phyloP scores from a whole-genome alignment of 2,329 filamentous ascomycete genomes.

The Fusarium sp. region DNA sequence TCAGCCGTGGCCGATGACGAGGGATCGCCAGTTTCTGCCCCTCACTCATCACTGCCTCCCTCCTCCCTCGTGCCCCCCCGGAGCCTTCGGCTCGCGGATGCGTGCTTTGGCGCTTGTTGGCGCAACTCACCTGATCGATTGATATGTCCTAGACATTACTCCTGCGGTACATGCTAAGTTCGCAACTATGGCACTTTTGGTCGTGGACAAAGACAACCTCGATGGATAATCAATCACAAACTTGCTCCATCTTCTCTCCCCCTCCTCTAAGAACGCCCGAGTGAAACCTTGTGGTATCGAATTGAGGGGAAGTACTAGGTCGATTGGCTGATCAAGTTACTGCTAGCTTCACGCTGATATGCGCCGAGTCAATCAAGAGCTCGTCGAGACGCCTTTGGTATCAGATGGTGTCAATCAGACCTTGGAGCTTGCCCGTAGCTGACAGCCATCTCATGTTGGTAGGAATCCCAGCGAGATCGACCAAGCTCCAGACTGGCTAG shows the following conservation, averaged over 20 bases:
- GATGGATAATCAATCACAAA: constrained; percentile 27
- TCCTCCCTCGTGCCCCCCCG: constrained; percentile 29
- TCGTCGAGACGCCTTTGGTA: constrained; percentile 33
- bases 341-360: constrained; percentile 25
- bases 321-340: constrained; percentile 33
- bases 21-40: constrained; percentile 44
- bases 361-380: constrained; percentile 24
- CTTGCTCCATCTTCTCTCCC: background rate
- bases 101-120: constrained; percentile 43
- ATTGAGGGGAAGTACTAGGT: constrained; percentile 44
- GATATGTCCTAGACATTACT: constrained; percentile 23
- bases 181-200: constrained; percentile 8
- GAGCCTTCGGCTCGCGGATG: constrained; percentile 47
- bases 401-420: constrained; percentile 37
- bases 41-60: constrained; percentile 15
- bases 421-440: constrained; percentile 13
- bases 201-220: constrained; percentile 8
- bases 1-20: constrained; percentile 43
- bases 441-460: constrained; percentile 17
- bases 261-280: constrained; percentile 25
- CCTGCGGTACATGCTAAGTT: background rate
- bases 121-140: constrained; percentile 47
- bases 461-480: constrained; percentile 16
- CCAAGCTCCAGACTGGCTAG: constrained; percentile 8
- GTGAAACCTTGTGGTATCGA: constrained; percentile 49